These are phyloP conservation scores for Centaurea solstitialis DNA, from an alignment of 129 eudicot genomes.

Conservation along the genomic window DNA sequence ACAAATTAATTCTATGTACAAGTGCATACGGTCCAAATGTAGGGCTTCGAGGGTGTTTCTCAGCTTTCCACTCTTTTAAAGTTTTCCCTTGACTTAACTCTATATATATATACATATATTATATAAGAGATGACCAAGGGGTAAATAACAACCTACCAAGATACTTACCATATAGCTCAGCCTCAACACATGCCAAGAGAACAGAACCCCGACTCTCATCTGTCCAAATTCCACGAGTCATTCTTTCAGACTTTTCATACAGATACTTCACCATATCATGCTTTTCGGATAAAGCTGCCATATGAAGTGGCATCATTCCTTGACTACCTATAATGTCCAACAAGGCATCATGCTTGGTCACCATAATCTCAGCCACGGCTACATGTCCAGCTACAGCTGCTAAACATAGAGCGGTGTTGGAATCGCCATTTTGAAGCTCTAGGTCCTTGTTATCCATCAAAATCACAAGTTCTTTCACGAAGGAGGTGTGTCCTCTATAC, in stretches of 20 bases:
- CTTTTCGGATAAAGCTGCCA: constrained; percentile 34
- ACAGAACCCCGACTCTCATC: constrained; percentile 8
- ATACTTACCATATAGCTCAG: constrained; percentile 26
- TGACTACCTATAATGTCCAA: background rate
- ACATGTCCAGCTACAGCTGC: constrained; percentile 33
- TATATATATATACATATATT: too few relatives aligned
- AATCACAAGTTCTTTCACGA: constrained; percentile 31
- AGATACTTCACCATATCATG: constrained; percentile 31
- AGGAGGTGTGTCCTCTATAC: constrained; percentile 14
- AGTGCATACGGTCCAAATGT: too few relatives aligned
- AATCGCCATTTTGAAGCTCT: constrained; percentile 9
- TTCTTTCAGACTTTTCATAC: background rate
- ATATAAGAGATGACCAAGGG: background rate
- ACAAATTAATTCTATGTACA: too few relatives aligned
- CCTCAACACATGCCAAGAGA: constrained; percentile 17
- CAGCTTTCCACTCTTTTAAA: too few relatives aligned
- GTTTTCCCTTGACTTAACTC: too few relatives aligned
- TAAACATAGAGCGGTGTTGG: constrained; percentile 26
- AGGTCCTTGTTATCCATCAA: constrained; percentile 26
- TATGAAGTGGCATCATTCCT: constrained; percentile 6
- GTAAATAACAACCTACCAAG: too few relatives aligned
- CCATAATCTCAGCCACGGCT: constrained; percentile 12
- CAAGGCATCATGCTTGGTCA: background rate
- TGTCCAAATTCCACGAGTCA: background rate
- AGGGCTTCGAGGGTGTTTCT: too few relatives aligned